Percentiles rank a stretch among this genome's conserved stretches.
phyloP scores from a whole-genome alignment of 441 rosid genomes.

The Cnidoscolus chayamansa region DNA sequence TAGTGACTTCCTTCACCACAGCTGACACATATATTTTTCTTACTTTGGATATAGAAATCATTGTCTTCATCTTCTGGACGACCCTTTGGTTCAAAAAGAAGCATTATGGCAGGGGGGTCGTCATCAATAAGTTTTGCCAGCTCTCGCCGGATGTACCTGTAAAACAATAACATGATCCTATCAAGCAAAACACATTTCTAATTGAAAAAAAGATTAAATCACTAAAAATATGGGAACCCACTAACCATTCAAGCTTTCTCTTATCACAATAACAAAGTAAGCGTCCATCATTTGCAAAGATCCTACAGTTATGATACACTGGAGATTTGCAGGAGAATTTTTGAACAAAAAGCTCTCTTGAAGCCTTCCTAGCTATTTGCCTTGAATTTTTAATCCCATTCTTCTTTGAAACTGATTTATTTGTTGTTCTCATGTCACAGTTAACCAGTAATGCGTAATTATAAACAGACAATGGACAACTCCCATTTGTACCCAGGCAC shows the following conservation, averaged over 20 bases:
- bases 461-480: constrained; percentile 63
- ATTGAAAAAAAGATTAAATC: constrained; percentile 13
- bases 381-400: constrained; percentile 50
- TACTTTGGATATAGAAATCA: constrained; percentile 91
- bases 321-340: constrained; percentile 98
- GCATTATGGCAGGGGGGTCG: constrained; percentile 80
- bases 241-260: constrained; percentile 89
- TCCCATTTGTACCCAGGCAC: constrained; percentile 70
- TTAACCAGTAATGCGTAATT: constrained; percentile 66
- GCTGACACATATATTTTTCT: constrained; percentile 88
- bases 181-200: constrained; percentile 20
- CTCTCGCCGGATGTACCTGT: constrained; percentile 76
- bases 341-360: constrained; percentile 75
- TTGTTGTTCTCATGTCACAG: constrained; percentile 39
- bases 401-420: constrained; percentile 43
- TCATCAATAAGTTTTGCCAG: constrained; percentile 83
- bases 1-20: constrained; percentile 96
- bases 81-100: constrained; percentile 93
- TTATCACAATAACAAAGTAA: constrained; percentile 89
- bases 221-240: constrained; percentile 12
- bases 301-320: constrained; percentile 91
- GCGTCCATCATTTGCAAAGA: constrained; percentile 87
- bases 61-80: constrained; percentile 96
- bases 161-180: constrained; percentile 15
- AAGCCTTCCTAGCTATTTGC: constrained; percentile 62